phyloP scores from a whole-genome alignment of 129 eudicot species.

The Sambucus nigra region DNA sequence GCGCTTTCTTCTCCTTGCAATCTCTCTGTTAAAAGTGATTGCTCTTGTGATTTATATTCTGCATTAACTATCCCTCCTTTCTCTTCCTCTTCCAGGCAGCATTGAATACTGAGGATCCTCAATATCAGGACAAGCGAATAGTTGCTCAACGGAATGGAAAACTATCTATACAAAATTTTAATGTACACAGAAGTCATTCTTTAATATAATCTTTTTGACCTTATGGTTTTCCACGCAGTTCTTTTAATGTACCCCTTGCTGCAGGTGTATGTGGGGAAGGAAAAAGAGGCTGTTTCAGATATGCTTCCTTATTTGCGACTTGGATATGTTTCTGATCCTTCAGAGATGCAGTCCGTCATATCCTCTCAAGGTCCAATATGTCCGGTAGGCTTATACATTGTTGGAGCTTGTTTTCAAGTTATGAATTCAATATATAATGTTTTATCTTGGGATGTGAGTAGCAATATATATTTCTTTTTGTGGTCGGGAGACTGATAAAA shows the following conservation, averaged over 20 bases:
- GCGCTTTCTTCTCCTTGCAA: constrained; percentile 4
- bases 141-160: constrained; percentile 95
- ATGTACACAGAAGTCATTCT: constrained; percentile 30
- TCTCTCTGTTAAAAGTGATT: constrained; percentile 7
- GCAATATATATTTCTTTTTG: not conserved
- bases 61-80: not conserved
- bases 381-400: constrained; percentile 54
- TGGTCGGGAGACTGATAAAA: too few species aligned
- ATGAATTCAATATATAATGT: not conserved
- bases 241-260: constrained; percentile 3
- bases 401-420: constrained; percentile 5
- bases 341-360: constrained; percentile 84
- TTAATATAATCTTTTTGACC: not conserved
- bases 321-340: constrained; percentile 95
- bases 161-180: constrained; percentile 64
- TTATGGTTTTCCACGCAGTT: constrained; percentile 7
- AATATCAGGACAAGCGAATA: constrained; percentile 91
- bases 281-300: constrained; percentile 70
- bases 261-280: constrained; percentile 87
- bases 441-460: not conserved
- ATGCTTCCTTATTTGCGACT: constrained; percentile 93
- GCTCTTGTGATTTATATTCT: not conserved
- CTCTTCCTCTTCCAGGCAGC: constrained; percentile 52
- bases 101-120: constrained; percentile 93
- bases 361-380: constrained; percentile 95